Evolutionary conservation across 2,329 filamentous ascomycete species (phyloP).

Genomic region (Venturia pyrina): DNA sequence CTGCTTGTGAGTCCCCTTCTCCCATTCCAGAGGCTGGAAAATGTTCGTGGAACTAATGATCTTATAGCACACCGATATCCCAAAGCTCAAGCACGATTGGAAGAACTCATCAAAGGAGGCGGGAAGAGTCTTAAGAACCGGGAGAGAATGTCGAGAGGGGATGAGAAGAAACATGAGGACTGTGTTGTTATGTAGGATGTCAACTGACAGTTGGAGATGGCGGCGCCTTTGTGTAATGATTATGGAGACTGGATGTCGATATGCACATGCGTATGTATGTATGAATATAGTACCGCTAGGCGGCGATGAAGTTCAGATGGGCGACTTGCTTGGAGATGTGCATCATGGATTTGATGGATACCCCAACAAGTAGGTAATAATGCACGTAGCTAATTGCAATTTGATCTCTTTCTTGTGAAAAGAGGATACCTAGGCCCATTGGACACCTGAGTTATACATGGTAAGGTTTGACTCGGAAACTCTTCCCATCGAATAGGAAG

Average conservation of each 20-base stretch:
- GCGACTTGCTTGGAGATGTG: background rate
- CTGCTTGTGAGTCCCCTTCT: conserved; percentile 64
- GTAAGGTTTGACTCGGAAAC: too few species aligned
- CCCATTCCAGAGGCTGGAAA: background rate
- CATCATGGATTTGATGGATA: background rate
- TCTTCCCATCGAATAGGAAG: too few species aligned
- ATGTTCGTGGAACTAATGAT: conserved; percentile 15
- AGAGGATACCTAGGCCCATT: too few species aligned
- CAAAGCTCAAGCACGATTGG: conserved; percentile 83
- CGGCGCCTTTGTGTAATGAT: background rate
- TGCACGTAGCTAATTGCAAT: too few species aligned
- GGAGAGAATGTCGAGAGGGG: conserved; percentile 11
- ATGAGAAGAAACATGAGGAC: conserved; percentile 12
- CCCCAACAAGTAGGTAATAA: too few species aligned
- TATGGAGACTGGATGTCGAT: background rate
- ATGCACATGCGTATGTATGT: background rate
- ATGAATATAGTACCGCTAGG: background rate
- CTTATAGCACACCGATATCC: conserved; percentile 78
- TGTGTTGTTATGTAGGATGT: conserved; percentile 11
- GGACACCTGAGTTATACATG: too few species aligned
- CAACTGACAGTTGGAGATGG: background rate
- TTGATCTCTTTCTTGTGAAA: too few species aligned
- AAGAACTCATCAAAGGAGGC: conserved; percentile 78
- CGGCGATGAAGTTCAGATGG: background rate
- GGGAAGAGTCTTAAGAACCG: conserved; percentile 53